phyloP scores from a whole-genome alignment of 495 filamentous ascomycete genomes.

The Aspergillus conjunctus region DNA sequence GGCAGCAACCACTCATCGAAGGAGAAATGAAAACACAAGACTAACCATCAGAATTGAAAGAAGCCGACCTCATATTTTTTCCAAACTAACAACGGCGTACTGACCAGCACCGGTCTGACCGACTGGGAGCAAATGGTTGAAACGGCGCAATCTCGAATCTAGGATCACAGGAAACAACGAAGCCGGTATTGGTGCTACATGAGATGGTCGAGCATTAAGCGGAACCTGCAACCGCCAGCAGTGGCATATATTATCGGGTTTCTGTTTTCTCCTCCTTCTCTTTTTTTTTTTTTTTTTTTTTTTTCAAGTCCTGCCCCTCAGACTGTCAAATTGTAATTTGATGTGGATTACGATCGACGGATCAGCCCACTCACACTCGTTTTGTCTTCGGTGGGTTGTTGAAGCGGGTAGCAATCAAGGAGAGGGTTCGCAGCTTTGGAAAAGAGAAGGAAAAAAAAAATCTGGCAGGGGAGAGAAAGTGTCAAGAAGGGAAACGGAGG shows the following conservation, averaged over 20 bases:
- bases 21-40: slow-evolving; percentile 27
- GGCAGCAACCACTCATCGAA: slow-evolving; percentile 12
- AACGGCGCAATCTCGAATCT: slow-evolving; percentile 26
- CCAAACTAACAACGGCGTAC: slow-evolving; percentile 22
- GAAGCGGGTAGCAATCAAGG: not conserved
- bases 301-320: not conserved
- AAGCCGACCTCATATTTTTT: slow-evolving; percentile 44
- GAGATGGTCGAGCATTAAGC: slow-evolving; percentile 19
- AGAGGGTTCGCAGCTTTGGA: not conserved
- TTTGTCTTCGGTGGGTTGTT: slow-evolving; percentile 3
- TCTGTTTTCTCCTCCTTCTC: no score
- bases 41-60: slow-evolving; percentile 48
- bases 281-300: not conserved
- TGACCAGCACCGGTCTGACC: slow-evolving; percentile 29
- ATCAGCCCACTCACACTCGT: slow-evolving; percentile 10
- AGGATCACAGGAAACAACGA: slow-evolving; percentile 7
- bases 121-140: slow-evolving; percentile 32
- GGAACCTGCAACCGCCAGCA: slow-evolving; percentile 13
- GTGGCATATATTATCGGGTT: not conserved
- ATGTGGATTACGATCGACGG: slow-evolving; percentile 15
- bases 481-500: not conserved
- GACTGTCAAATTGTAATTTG: not conserved
- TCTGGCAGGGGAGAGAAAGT: slow-evolving; percentile 1
- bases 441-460: not conserved
- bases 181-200: slow-evolving; percentile 26